phyloP scores from a whole-genome alignment of 192 early-diverging fungal species.

The Coemansia sp. region DNA sequence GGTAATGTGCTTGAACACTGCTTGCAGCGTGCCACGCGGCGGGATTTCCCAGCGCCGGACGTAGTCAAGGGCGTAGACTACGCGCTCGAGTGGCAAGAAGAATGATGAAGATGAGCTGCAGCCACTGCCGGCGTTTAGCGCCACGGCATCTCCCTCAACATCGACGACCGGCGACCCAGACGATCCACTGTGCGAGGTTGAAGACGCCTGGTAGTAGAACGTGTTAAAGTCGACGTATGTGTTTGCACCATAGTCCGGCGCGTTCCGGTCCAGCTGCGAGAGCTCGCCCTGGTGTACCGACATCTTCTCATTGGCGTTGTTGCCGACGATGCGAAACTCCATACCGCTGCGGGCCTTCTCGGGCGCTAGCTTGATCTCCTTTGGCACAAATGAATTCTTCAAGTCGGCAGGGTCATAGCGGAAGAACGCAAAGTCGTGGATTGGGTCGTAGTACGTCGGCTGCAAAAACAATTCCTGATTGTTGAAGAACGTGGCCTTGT shows the following conservation, averaged over 20 bases:
- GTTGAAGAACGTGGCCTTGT: constrained; percentile 67
- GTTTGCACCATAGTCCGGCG: constrained; percentile 59
- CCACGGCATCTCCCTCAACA: constrained; percentile 75
- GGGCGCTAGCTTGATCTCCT: constrained; percentile 59
- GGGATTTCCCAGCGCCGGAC: constrained; percentile 59
- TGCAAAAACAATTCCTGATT: constrained; percentile 69
- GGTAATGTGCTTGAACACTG: constrained; percentile 67
- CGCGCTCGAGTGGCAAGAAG: constrained; percentile 73
- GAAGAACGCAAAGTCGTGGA: constrained; percentile 84
- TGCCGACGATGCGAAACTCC: constrained; percentile 74
- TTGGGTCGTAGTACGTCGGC: constrained; percentile 73
- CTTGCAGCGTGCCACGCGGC: constrained; percentile 76
- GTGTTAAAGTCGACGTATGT: constrained; percentile 75
- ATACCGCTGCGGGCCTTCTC: constrained; percentile 70
- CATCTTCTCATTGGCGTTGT: constrained; percentile 77
- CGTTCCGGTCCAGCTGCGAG: constrained; percentile 71
- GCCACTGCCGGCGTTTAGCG: constrained; percentile 61
- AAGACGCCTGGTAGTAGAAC: constrained; percentile 77
- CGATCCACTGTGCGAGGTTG: constrained; percentile 65
- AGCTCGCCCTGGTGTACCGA: constrained; percentile 74
- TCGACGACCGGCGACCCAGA: constrained; percentile 78
- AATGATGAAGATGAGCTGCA: constrained; percentile 58
- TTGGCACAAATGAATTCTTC: constrained; percentile 21
- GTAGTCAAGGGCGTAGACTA: constrained; percentile 64
- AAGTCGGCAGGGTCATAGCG: constrained; percentile 72